Evolutionary conservation across 768 basidiomycete genomes (phyloP).

Genomic region (Tulasnella sp.): DNA sequence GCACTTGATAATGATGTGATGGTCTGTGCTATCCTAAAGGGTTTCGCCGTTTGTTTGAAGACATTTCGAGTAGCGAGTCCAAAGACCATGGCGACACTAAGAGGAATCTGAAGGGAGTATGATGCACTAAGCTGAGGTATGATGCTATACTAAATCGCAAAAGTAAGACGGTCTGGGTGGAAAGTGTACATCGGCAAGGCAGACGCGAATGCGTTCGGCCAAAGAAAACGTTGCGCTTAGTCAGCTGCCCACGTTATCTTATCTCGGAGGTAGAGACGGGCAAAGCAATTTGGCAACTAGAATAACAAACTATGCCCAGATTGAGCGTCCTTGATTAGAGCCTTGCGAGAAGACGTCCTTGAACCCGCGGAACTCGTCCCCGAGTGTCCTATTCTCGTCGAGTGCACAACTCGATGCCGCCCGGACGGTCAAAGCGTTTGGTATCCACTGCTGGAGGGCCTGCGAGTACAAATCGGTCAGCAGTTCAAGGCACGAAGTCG

Average conservation of each 20-base stretch:
- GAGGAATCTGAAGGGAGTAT: background rate
- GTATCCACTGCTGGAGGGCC: slow-evolving; percentile 43
- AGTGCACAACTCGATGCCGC: slow-evolving; percentile 21
- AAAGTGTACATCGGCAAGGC: background rate
- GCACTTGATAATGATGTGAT: background rate
- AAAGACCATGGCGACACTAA: background rate
- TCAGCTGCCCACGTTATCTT: too few species aligned
- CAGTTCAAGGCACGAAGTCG: background rate
- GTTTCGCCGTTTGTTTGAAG: background rate
- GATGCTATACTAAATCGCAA: background rate
- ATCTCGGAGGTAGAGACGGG: background rate
- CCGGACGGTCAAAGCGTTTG: slow-evolving; percentile 44
- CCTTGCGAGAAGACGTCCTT: background rate
- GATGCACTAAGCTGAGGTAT: too few species aligned
- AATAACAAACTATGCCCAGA: background rate
- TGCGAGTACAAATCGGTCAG: slow-evolving; percentile 17
- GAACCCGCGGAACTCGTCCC: background rate
- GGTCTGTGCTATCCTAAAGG: background rate
- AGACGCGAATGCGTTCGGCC: background rate
- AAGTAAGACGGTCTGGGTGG: background rate
- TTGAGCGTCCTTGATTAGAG: background rate
- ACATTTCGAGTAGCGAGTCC: background rate
- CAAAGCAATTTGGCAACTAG: background rate
- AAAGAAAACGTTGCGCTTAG: too few species aligned
- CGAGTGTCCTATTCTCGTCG: background rate